phyloP scores from a whole-genome alignment of 306 rosid genomes.

The Cyclanthera cordifolia region DNA sequence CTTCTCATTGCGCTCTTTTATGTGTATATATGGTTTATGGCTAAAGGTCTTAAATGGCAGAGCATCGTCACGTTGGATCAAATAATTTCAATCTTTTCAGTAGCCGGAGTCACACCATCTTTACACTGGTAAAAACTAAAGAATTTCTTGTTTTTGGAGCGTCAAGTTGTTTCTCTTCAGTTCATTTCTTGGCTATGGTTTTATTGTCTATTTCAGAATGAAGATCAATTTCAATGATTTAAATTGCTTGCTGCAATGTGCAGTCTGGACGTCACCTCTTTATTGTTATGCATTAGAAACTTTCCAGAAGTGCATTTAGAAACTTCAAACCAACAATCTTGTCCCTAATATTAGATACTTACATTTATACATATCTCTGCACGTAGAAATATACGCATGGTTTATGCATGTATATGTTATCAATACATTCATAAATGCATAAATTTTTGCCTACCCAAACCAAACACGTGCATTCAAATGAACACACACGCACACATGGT shows the following conservation, averaged over 20 bases:
- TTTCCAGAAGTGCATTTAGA: background rate
- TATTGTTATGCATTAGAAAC: background rate
- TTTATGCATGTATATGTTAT: background rate
- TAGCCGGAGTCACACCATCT: constrained; percentile 98
- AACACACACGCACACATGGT: background rate
- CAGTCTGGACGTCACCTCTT: background rate
- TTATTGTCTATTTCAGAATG: background rate
- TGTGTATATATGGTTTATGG: constrained; percentile 6
- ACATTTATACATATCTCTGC: background rate
- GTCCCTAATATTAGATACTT: background rate
- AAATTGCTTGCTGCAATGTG: background rate
- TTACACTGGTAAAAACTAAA: constrained; percentile 58
- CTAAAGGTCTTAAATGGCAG: constrained; percentile 36
- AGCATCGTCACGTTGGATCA: constrained; percentile 99
- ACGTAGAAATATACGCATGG: background rate
- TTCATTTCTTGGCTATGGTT: background rate
- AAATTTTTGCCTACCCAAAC: background rate
- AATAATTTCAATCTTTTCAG: constrained; percentile 94
- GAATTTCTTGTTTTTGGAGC: background rate
- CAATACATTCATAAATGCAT: background rate
- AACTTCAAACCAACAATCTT: background rate
- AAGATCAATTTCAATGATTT: background rate
- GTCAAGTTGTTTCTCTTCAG: background rate
- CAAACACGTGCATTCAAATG: background rate
- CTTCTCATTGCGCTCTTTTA: constrained; percentile 2